These are phyloP conservation scores for Boletellus ananiceps DNA, from an alignment of 768 basidiomycete genomes.

Conservation along the genomic window DNA sequence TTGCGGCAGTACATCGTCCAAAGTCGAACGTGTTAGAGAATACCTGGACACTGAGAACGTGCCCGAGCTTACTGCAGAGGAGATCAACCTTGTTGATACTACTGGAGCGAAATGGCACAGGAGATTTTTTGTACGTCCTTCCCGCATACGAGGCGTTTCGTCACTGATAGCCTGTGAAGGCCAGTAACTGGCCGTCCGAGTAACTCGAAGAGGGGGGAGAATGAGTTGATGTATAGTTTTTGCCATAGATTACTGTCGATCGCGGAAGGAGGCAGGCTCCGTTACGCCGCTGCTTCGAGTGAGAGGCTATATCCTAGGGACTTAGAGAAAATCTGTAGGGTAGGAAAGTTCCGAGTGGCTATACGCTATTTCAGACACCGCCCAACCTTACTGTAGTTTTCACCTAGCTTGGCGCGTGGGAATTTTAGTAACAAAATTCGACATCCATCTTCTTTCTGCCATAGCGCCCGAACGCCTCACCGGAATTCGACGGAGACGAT, in stretches of 20 bases:
- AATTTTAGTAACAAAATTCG: too few species aligned
- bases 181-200: slow-evolving; percentile 19
- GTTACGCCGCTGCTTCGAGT: too few species aligned
- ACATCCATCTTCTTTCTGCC: too few species aligned
- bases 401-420: too few species aligned
- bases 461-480: too few species aligned
- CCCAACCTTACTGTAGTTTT: too few species aligned
- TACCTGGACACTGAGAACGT: slow-evolving; percentile 29
- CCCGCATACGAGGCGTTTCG: not conserved
- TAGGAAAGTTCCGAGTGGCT: too few species aligned
- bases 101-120: slow-evolving; percentile 22
- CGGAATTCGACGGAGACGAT: too few species aligned
- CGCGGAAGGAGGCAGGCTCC: too few species aligned
- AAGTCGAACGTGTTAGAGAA: slow-evolving; percentile 31
- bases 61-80: slow-evolving; percentile 25
- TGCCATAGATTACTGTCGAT: not conserved
- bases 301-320: too few species aligned
- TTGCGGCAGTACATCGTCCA: slow-evolving; percentile 29
- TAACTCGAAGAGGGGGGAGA: not conserved
- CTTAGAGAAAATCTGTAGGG: too few species aligned
- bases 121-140: slow-evolving; percentile 26
- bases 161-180: slow-evolving; percentile 11
- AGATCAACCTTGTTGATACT: slow-evolving; percentile 23
- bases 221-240: not conserved
- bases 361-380: too few species aligned